These are phyloP conservation scores for Saturnispora kantuleensis DNA, from an alignment of 805 yeast species.

Conservation along the genomic window DNA sequence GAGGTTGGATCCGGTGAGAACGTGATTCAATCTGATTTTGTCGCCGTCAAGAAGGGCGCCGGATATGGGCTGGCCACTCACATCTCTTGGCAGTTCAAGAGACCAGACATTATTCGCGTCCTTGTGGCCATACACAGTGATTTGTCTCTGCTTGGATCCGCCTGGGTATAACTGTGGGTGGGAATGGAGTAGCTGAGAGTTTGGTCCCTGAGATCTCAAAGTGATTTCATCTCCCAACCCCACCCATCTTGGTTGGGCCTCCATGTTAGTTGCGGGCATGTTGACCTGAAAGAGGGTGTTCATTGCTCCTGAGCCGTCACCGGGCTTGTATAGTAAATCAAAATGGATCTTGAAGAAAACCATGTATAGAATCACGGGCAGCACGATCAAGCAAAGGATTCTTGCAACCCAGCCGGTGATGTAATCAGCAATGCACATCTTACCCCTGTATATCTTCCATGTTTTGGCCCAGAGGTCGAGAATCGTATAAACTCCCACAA, in stretches of 20 bases:
- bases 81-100: slow-evolving; percentile 30
- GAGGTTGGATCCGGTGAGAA: slow-evolving; percentile 51
- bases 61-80: slow-evolving; percentile 6
- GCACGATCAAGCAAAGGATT: slow-evolving; percentile 46
- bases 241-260: slow-evolving; percentile 56
- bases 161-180: slow-evolving; percentile 79
- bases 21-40: slow-evolving; percentile 52
- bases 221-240: slow-evolving; percentile 56
- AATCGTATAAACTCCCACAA: slow-evolving; percentile 84
- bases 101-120: slow-evolving; percentile 78
- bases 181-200: slow-evolving; percentile 76
- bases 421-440: slow-evolving; percentile 40
- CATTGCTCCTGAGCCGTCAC: slow-evolving; percentile 87
- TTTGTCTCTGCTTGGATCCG: slow-evolving; percentile 89
- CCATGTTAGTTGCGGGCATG: slow-evolving; percentile 55
- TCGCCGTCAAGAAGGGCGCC: slow-evolving; percentile 45
- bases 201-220: slow-evolving; percentile 58
- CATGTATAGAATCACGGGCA: slow-evolving; percentile 57
- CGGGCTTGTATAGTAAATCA: slow-evolving; percentile 60
- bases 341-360: slow-evolving; percentile 67
- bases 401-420: slow-evolving; percentile 59
- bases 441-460: slow-evolving; percentile 43
- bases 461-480: slow-evolving; percentile 86
- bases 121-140: slow-evolving; percentile 91
- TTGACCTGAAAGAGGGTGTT: slow-evolving; percentile 87